These are phyloP conservation scores for Gynandropsis gynandra DNA, from an alignment of 345 rosid genomes.

Conservation along the genomic window DNA sequence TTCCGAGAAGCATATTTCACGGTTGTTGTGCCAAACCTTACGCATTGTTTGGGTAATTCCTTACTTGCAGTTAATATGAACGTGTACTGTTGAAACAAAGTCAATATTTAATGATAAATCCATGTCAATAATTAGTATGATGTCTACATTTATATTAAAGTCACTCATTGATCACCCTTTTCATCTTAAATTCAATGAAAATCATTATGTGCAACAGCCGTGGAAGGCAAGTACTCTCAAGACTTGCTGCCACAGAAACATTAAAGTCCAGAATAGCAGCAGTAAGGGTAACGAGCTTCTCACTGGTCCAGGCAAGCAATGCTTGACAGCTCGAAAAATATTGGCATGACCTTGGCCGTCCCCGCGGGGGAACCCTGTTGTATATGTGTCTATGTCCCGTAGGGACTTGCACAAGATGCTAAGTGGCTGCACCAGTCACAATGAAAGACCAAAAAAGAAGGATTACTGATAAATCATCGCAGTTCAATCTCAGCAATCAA, in stretches of 20 bases:
- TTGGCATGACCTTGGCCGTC: conserved; percentile 82
- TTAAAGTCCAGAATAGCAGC: neutral
- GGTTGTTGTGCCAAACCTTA: conserved; percentile 64
- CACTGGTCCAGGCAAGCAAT: conserved; percentile 95
- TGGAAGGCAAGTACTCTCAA: neutral
- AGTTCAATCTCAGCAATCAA: neutral
- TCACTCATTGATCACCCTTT: neutral
- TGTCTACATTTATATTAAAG: too few relatives aligned
- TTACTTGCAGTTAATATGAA: conserved; percentile 95
- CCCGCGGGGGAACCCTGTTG: conserved; percentile 80
- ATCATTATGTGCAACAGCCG: neutral
- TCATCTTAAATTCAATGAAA: neutral
- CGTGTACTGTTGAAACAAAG: conserved; percentile 53
- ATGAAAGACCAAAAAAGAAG: conserved; percentile 9
- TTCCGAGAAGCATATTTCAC: conserved; percentile 73
- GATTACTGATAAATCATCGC: neutral
- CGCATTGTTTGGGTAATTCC: conserved; percentile 73
- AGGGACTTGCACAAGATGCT: conserved; percentile 84
- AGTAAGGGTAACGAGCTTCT: conserved; percentile 30
- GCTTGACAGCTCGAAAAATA: conserved; percentile 84
- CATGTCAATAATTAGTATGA: too few relatives aligned
- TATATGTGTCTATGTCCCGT: conserved; percentile 70
- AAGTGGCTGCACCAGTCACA: conserved; percentile 57
- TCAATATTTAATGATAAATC: too few relatives aligned
- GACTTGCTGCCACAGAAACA: neutral